Evolutionary conservation across 352 stramenopile species (phyloP).

Genomic region (Phytophthora hibernalis): DNA sequence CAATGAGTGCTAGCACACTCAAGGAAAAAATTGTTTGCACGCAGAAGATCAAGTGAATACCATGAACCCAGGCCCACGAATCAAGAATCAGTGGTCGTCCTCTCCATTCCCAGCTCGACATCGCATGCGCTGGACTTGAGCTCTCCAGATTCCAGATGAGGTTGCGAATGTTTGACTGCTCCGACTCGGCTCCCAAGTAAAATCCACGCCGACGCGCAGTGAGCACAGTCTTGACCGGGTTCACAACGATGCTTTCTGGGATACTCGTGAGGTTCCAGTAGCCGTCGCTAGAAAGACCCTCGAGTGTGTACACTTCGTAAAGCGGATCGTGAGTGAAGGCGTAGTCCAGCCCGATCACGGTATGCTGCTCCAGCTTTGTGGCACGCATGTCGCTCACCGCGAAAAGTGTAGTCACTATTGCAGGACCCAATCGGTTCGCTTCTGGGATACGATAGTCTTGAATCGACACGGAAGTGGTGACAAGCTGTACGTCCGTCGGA

Average conservation of each 20-base stretch:
- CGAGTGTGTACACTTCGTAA: slow-evolving; percentile 42
- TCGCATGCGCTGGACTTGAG: slow-evolving; percentile 19
- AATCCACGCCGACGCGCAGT: slow-evolving; percentile 44
- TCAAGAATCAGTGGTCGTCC: slow-evolving; percentile 36
- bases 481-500: slow-evolving; percentile 29
- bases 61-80: slow-evolving; percentile 61
- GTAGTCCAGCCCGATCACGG: slow-evolving; percentile 44
- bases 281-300: slow-evolving; percentile 22
- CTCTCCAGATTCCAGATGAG: slow-evolving; percentile 37
- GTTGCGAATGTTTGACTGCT: slow-evolving; percentile 56
- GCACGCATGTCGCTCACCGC: slow-evolving; percentile 40
- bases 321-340: slow-evolving; percentile 37
- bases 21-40: slow-evolving; percentile 44
- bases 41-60: slow-evolving; percentile 50
- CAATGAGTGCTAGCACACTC: slow-evolving; percentile 40
- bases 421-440: slow-evolving; percentile 38
- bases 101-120: slow-evolving; percentile 40
- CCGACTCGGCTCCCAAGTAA: slow-evolving; percentile 43
- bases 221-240: slow-evolving; percentile 36
- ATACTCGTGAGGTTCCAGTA: slow-evolving; percentile 47
- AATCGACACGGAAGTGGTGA: slow-evolving; percentile 39
- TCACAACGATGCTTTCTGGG: slow-evolving; percentile 19
- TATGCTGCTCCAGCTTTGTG: slow-evolving; percentile 25
- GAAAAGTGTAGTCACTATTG: slow-evolving; percentile 36
- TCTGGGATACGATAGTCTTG: slow-evolving; percentile 50